Conservation (phyloP, 1,284 basidiomycete genomes). For the Tylopilus sp. region DNA sequence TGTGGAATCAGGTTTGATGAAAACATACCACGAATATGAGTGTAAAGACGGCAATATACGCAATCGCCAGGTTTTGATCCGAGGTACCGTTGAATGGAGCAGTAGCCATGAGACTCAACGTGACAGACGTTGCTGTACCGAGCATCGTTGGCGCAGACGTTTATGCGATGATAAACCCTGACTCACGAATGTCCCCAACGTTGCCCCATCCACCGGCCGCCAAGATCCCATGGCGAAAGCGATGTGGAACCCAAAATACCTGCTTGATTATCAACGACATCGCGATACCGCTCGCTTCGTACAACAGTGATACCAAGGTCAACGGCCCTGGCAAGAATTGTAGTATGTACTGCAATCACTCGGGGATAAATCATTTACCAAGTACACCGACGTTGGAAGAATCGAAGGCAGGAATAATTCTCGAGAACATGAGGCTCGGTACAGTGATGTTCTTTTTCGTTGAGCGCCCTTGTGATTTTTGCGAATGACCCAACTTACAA, state of each 20-base stretch:
- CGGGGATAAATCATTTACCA: slow-evolving; percentile 40
- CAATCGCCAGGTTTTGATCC: slow-evolving; percentile 60
- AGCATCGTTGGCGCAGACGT: not conserved
- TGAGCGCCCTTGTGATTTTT: not conserved
- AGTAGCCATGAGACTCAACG: slow-evolving; percentile 53
- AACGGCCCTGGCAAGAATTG: slow-evolving; percentile 48
- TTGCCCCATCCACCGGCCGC: slow-evolving; percentile 67
- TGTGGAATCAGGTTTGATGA: not conserved
- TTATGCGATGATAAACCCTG: not conserved
- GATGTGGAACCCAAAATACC: slow-evolving; percentile 75
- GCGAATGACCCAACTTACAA: slow-evolving; percentile 38
- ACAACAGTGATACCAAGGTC: slow-evolving; percentile 52
- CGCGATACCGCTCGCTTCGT: slow-evolving; percentile 51
- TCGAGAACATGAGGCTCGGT: slow-evolving; percentile 74
- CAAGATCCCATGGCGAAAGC: slow-evolving; percentile 69
- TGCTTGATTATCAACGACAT: slow-evolving; percentile 60
- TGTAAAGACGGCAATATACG: slow-evolving; percentile 54
- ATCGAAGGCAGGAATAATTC: slow-evolving; percentile 73
- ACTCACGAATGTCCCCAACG: slow-evolving; percentile 67
- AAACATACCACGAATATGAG: slow-evolving; percentile 45
- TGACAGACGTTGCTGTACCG: slow-evolving; percentile 57
- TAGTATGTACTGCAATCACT: not conserved
- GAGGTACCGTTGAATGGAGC: slow-evolving; percentile 52
- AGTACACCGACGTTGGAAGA: slow-evolving; percentile 62
- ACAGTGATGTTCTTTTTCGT: slow-evolving; percentile 57